A percentile compares a stretch with the other conserved stretches of the same genome.
Conservation (phyloP, 2,329 filamentous ascomycete genomes). For the Lachnellula subtilissima region DNA sequence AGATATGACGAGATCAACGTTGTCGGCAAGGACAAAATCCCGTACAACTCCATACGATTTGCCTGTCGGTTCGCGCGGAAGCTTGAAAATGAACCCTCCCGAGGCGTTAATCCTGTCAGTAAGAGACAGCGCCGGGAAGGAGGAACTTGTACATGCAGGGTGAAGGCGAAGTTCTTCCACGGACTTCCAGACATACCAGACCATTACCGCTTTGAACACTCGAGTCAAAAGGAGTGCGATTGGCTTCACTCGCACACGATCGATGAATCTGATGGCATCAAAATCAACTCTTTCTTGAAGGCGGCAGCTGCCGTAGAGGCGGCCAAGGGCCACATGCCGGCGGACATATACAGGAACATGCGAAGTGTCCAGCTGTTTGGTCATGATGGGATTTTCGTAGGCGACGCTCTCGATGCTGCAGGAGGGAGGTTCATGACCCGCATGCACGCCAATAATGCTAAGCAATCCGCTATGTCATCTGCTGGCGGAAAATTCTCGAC, state of each 20-base stretch:
- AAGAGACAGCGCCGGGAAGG: slow-evolving; percentile 9
- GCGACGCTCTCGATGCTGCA: slow-evolving; percentile 6
- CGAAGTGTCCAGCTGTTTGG: slow-evolving; percentile 4
- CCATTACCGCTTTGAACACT: slow-evolving; percentile 11
- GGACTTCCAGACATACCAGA: slow-evolving; percentile 2
- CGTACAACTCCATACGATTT: slow-evolving; percentile 7
- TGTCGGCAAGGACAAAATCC: slow-evolving; percentile 2
- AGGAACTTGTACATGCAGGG: slow-evolving; percentile 8
- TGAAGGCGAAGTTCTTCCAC: slow-evolving; percentile 10
- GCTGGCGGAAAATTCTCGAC: neutral
- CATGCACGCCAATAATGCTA: slow-evolving; percentile 9
- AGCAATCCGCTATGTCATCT: slow-evolving; percentile 2
- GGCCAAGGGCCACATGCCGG: slow-evolving; percentile 11
- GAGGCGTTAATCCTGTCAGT: neutral
- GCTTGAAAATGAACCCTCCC: slow-evolving; percentile 1
- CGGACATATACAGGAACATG: slow-evolving; percentile 8
- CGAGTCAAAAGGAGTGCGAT: slow-evolving; percentile 2
- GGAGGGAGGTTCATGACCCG: slow-evolving; percentile 12
- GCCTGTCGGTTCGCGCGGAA: slow-evolving; percentile 9
- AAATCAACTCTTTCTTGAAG: slow-evolving; percentile 11
- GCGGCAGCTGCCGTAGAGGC: slow-evolving; percentile 6
- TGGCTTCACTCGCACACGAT: slow-evolving; percentile 10
- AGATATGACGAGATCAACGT: slow-evolving; percentile 7
- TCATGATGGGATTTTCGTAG: neutral
- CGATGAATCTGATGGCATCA: slow-evolving; percentile 8